These are phyloP conservation scores for Lasiodiplodia citricola DNA, from an alignment of 2,329 filamentous ascomycete species.

Conservation along the genomic window DNA sequence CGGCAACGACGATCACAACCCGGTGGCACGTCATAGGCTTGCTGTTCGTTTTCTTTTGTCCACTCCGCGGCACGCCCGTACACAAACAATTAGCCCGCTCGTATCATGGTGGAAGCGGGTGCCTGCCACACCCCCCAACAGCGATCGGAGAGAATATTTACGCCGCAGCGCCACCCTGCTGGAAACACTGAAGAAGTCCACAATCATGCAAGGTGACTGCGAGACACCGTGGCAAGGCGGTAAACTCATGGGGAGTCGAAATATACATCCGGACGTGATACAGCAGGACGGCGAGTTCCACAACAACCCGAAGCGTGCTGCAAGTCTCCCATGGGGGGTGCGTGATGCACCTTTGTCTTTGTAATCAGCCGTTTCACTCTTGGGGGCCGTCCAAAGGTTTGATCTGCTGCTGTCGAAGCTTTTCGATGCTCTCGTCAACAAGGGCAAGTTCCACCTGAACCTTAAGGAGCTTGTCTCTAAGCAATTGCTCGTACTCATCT, in stretches of 20 bases:
- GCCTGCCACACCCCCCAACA: background rate
- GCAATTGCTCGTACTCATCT: constrained; percentile 72
- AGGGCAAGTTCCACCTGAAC: constrained; percentile 79
- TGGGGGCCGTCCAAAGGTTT: background rate
- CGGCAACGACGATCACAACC: background rate
- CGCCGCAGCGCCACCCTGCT: background rate
- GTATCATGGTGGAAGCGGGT: background rate
- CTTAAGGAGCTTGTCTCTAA: constrained; percentile 72
- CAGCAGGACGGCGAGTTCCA: background rate
- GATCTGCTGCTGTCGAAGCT: constrained; percentile 44
- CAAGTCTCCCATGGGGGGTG: background rate
- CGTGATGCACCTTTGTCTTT: background rate
- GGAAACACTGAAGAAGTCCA: background rate
- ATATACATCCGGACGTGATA: background rate
- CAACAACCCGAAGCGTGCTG: background rate
- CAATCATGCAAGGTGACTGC: background rate
- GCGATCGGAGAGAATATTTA: background rate
- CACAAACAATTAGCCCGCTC: background rate
- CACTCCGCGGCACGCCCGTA: background rate
- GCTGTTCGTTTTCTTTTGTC: background rate
- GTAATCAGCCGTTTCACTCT: background rate
- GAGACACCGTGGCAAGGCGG: background rate
- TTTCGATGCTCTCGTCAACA: constrained; percentile 75
- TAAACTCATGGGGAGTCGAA: background rate
- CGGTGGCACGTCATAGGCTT: background rate